These are phyloP conservation scores for Globisporangium paddicum DNA, from an alignment of 352 stramenopile species.

Conservation along the genomic window DNA sequence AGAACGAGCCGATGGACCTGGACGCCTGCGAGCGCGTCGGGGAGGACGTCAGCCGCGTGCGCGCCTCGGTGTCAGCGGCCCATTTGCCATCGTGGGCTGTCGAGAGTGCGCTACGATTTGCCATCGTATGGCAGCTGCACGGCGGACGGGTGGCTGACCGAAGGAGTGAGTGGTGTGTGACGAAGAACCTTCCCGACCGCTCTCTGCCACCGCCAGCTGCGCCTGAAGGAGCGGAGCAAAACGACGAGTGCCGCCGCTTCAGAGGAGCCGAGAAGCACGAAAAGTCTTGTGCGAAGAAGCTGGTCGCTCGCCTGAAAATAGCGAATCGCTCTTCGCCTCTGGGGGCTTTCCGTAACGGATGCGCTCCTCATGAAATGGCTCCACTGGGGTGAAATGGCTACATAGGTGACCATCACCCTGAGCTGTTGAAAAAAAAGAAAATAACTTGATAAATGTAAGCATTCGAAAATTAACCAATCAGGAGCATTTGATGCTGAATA, in stretches of 20 bases:
- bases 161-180: background rate
- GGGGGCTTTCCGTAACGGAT: background rate
- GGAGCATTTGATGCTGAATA: no score
- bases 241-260: constrained; percentile 1
- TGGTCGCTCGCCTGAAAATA: constrained; percentile 1
- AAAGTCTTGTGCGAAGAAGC: background rate
- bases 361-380: constrained; percentile 6
- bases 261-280: background rate
- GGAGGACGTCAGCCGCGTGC: constrained; percentile 5
- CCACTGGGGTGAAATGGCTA: constrained; percentile 8
- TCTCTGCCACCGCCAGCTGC: background rate
- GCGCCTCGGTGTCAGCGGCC: constrained; percentile 7
- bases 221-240: background rate
- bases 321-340: background rate
- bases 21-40: constrained; percentile 9
- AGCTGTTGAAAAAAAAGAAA: background rate
- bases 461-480: background rate
- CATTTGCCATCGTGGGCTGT: constrained; percentile 5
- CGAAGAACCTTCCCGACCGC: background rate
- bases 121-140: background rate
- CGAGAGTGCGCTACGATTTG: constrained; percentile 4
- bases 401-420: background rate
- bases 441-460: constrained; percentile 4
- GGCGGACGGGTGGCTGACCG: background rate
- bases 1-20: constrained; percentile 12